Conservation (phyloP, 805 yeast species). For the Zygotorulaspora danielsina region DNA sequence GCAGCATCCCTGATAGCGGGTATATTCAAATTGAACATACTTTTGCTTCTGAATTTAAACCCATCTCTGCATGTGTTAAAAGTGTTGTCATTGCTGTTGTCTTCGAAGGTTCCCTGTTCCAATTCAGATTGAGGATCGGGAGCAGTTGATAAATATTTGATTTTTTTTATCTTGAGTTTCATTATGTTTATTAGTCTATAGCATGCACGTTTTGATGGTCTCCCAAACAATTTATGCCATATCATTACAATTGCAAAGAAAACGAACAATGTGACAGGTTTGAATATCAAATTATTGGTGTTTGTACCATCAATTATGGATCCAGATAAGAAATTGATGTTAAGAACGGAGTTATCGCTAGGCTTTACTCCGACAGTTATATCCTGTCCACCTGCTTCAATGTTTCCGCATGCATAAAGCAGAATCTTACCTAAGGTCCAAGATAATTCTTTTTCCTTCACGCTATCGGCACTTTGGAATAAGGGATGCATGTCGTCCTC, state of each 20-base stretch:
- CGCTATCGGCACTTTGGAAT: conserved; percentile 75
- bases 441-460: conserved; percentile 81
- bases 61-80: conserved; percentile 15
- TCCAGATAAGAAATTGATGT: conserved; percentile 29
- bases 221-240: conserved; percentile 4
- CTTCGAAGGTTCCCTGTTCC: conserved; percentile 16
- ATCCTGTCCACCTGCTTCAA: conserved; percentile 28
- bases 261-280: conserved; percentile 7
- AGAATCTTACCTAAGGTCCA: conserved; percentile 94
- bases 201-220: conserved; percentile 1
- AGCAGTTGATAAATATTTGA: conserved; percentile 12
- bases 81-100: conserved; percentile 6
- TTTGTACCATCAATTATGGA: conserved; percentile 3
- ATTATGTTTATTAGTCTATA: conserved; percentile 5
- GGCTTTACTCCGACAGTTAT: conserved; percentile 29
- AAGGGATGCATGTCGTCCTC: conserved; percentile 44
- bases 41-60: conserved; percentile 28
- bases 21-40: conserved; percentile 24
- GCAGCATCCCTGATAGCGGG: conserved; percentile 8
- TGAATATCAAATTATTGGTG: not conserved
- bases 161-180: conserved; percentile 8
- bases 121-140: conserved; percentile 12
- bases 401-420: conserved; percentile 72
- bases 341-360: conserved; percentile 21
- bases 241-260: conserved; percentile 4